Conservation (phyloP, 352 stramenopile genomes). For the Aphanomyces euteiches region DNA sequence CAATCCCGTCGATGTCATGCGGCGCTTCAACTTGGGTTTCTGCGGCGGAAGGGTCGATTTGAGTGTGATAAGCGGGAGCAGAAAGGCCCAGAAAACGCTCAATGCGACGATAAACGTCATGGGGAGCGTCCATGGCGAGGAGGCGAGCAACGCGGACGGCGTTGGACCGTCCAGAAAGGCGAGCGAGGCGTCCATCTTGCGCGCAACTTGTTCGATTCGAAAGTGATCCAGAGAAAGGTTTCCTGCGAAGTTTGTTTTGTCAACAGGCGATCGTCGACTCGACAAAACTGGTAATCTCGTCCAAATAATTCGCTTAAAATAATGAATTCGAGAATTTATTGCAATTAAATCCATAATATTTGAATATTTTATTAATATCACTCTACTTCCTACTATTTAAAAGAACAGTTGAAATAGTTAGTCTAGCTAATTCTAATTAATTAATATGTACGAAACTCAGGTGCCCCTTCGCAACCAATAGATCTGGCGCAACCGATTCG, state of each 20-base stretch:
- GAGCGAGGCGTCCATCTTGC: not conserved
- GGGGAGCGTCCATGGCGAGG: conserved; percentile 10
- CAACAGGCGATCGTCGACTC: not conserved
- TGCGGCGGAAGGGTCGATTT: not conserved
- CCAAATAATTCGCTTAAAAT: not conserved
- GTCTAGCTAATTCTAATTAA: too few species aligned
- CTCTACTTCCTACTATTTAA: too few species aligned
- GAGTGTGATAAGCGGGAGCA: not conserved
- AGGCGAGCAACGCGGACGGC: not conserved
- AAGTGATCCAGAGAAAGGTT: not conserved
- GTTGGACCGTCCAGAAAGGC: not conserved
- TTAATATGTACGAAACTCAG: too few species aligned
- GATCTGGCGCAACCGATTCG: too few species aligned
- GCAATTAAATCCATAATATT: too few species aligned
- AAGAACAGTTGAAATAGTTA: too few species aligned
- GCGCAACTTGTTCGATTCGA: not conserved
- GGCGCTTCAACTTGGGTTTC: conserved; percentile 38
- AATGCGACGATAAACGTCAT: not conserved
- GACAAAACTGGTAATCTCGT: not conserved
- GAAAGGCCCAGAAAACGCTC: not conserved
- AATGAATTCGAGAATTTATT: not conserved
- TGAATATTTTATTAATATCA: too few species aligned
- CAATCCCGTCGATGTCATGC: conserved; percentile 67
- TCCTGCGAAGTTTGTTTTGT: not conserved
- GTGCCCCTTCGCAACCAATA: too few species aligned